phyloP scores from a whole-genome alignment of 305 asterid species.

The Solanum hybrid region DNA sequence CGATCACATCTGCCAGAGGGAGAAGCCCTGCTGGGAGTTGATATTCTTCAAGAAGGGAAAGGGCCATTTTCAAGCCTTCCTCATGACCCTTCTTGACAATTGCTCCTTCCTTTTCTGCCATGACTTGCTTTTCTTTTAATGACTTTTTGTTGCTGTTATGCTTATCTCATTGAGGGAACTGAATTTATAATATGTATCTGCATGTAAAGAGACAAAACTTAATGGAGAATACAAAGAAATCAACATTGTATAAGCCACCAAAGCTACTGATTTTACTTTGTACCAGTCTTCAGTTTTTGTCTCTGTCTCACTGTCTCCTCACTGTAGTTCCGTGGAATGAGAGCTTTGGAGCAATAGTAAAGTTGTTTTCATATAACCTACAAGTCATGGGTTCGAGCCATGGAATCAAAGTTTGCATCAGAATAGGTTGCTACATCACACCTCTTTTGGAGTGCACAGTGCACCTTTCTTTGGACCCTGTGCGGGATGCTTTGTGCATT shows the following conservation, averaged over 20 bases:
- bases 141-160: not conserved
- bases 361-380: not conserved
- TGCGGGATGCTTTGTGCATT: not conserved
- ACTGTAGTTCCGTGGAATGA: not conserved
- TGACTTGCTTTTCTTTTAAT: not conserved
- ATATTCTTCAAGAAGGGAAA: conserved; percentile 15
- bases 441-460: not conserved
- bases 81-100: conserved; percentile 21
- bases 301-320: not conserved
- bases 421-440: not conserved
- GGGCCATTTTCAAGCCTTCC: conserved; percentile 17
- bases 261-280: not conserved
- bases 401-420: not conserved
- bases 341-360: not conserved
- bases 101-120: conserved; percentile 20
- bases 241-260: not conserved
- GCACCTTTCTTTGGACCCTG: fast-evolving
- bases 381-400: not conserved
- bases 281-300: not conserved
- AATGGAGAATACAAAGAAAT: not conserved
- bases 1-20: conserved; percentile 12
- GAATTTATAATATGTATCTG: not conserved
- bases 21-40: conserved; percentile 15
- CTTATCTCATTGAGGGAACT: not conserved
- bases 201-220: not conserved